Conservation (phyloP, 352 stramenopile species). For the Globisporangium irregulare region DNA sequence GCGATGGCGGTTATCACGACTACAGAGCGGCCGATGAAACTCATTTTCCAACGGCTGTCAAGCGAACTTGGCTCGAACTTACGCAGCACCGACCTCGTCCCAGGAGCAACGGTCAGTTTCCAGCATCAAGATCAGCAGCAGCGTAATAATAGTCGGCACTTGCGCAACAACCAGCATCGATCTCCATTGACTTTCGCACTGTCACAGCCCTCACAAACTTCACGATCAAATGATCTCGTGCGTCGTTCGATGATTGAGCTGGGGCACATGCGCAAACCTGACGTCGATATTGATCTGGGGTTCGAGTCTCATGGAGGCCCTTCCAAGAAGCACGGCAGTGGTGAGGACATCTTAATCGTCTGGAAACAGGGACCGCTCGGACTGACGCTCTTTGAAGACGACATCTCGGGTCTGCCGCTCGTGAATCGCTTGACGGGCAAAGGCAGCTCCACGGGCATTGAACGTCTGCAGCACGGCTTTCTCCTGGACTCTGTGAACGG, state of each 20-base stretch:
- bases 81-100: constrained; percentile 1
- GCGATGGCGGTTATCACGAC: constrained; percentile 36
- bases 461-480: constrained; percentile 40
- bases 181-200: neutral
- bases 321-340: neutral
- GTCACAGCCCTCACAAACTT: neutral
- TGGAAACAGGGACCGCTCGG: constrained; percentile 50
- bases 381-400: constrained; percentile 48
- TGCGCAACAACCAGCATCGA: neutral
- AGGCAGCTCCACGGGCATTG: constrained; percentile 35
- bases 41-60: constrained; percentile 52
- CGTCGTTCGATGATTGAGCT: constrained; percentile 8
- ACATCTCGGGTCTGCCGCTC: constrained; percentile 40
- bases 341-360: constrained; percentile 38
- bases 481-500: constrained; percentile 56
- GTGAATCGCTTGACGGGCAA: constrained; percentile 76
- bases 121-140: neutral
- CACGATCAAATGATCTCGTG: neutral
- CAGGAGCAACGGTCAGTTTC: neutral
- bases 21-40: constrained; percentile 31
- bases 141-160: neutral
- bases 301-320: neutral
- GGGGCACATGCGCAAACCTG: neutral
- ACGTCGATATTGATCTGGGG: constrained; percentile 1
- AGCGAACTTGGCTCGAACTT: constrained; percentile 13